phyloP scores from a whole-genome alignment of 371 early-diverging fungal species.

The Globomyces sp. region DNA sequence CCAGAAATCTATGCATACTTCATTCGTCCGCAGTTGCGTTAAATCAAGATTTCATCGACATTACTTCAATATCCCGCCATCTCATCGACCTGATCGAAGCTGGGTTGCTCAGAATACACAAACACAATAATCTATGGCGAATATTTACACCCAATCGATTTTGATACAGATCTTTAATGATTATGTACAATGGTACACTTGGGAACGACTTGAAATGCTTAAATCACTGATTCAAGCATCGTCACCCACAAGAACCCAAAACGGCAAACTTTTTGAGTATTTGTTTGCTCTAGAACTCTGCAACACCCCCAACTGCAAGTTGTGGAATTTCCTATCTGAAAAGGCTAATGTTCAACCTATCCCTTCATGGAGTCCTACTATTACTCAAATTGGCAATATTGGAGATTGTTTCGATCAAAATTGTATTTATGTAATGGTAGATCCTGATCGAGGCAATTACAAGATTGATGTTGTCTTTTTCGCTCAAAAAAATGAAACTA shows the following conservation, averaged over 20 bases:
- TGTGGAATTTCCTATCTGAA: not conserved
- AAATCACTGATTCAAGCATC: not conserved
- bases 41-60: no score
- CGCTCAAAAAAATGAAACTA: not conserved
- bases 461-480: not conserved
- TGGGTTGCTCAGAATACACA: not conserved
- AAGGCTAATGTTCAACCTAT: not conserved
- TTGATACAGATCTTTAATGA: not conserved
- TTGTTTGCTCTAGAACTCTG: not conserved
- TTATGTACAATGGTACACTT: not conserved
- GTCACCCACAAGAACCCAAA: not conserved
- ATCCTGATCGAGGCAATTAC: not conserved
- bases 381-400: not conserved
- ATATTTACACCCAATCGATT: not conserved
- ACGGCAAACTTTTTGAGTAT: not conserved
- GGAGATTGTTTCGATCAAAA: not conserved
- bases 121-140: not conserved
- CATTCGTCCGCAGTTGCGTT: not conserved
- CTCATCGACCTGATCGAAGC: not conserved
- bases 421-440: not conserved
- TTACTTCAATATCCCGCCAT: no score
- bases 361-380: not conserved
- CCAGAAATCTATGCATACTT: not conserved
- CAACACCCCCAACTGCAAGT: not conserved
- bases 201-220: not conserved